Percentiles rank a stretch among this genome's conserved stretches.
phyloP scores from a whole-genome alignment of 2,329 filamentous ascomycete genomes.

The Trichoderma sp. region DNA sequence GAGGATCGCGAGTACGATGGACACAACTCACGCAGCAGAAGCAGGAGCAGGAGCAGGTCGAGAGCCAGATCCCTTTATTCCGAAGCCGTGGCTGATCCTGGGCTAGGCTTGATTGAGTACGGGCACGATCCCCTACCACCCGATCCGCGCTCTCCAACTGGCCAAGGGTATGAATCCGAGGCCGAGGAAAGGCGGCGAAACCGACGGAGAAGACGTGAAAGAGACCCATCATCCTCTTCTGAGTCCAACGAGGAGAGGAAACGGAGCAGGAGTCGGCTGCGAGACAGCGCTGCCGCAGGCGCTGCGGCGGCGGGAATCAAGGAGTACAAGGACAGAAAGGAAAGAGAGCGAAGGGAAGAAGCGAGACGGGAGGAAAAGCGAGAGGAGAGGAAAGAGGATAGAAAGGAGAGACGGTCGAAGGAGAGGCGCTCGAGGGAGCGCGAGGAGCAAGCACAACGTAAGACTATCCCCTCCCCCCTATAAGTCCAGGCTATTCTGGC shows the following conservation, averaged over 20 bases:
- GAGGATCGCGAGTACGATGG: constrained; percentile 42
- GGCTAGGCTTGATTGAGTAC: constrained; percentile 70
- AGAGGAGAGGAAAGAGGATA: constrained; percentile 37
- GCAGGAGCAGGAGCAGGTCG: constrained; percentile 53
- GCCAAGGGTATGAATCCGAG: constrained; percentile 51
- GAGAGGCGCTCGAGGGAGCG: constrained; percentile 40
- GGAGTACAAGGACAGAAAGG: constrained; percentile 56
- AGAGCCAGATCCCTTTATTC: constrained; percentile 52
- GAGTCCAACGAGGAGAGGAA: constrained; percentile 44
- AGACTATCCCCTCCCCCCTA: constrained; percentile 30
- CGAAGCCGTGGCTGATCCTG: constrained; percentile 61
- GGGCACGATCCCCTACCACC: constrained; percentile 58
- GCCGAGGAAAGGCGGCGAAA: constrained; percentile 47
- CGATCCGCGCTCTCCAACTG: constrained; percentile 40
- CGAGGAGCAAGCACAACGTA: constrained; percentile 29
- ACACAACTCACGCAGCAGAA: constrained; percentile 36
- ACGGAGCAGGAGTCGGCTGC: constrained; percentile 56
- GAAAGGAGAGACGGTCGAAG: constrained; percentile 34
- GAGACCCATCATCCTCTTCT: constrained; percentile 39
- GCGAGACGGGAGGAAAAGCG: constrained; percentile 34
- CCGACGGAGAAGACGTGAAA: constrained; percentile 43
- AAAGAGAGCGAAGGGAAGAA: constrained; percentile 45
- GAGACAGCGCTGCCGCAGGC: constrained; percentile 58
- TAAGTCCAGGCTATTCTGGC: not conserved
- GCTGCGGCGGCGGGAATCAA: constrained; percentile 66